These are phyloP conservation scores for Sarcodon sp. DNA, from an alignment of 768 basidiomycete species.

Conservation along the genomic window DNA sequence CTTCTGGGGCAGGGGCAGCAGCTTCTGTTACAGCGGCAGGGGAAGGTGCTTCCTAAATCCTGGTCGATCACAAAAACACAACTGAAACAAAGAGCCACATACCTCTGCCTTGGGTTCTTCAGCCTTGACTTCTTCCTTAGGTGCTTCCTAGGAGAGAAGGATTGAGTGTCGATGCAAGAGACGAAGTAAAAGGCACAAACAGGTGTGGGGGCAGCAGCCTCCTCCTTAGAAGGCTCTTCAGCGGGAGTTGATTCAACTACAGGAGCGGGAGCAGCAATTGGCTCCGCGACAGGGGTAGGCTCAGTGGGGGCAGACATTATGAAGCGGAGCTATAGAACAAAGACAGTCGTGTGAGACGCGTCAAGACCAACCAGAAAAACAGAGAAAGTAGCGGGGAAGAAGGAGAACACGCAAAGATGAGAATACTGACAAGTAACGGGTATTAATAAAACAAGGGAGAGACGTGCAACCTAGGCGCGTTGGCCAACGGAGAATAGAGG, in stretches of 20 bases:
- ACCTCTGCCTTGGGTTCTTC: conserved; percentile 21
- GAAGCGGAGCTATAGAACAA: conserved; percentile 29
- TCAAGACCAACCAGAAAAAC: conserved; percentile 6
- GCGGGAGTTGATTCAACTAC: conserved; percentile 26
- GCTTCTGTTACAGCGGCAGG: conserved; percentile 16
- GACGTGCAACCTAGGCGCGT: not conserved
- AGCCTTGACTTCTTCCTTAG: conserved; percentile 22
- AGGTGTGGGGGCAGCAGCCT: conserved; percentile 19
- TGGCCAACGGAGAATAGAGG: conserved; percentile 18
- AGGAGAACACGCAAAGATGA: not conserved
- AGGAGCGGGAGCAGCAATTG: conserved; percentile 28
- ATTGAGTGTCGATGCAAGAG: conserved; percentile 4
- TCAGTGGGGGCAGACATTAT: conserved; percentile 78
- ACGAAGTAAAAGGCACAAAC: conserved; percentile 14
- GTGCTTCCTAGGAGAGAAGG: conserved; percentile 19
- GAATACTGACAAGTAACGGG: conserved; percentile 3
- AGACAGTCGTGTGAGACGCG: conserved; percentile 6
- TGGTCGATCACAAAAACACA: not conserved
- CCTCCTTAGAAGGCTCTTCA: conserved; percentile 26
- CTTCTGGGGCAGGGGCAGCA: conserved; percentile 18
- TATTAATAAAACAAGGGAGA: conserved; percentile 15
- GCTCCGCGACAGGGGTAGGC: conserved; percentile 39
- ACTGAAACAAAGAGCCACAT: conserved; percentile 4
- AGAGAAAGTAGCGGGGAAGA: conserved; percentile 1
- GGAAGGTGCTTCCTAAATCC: conserved; percentile 21